Evolutionary conservation across 352 stramenopile species (phyloP), one percentile per base, ranked within the genome.

Genomic region (Pythium dissimile): DNA sequence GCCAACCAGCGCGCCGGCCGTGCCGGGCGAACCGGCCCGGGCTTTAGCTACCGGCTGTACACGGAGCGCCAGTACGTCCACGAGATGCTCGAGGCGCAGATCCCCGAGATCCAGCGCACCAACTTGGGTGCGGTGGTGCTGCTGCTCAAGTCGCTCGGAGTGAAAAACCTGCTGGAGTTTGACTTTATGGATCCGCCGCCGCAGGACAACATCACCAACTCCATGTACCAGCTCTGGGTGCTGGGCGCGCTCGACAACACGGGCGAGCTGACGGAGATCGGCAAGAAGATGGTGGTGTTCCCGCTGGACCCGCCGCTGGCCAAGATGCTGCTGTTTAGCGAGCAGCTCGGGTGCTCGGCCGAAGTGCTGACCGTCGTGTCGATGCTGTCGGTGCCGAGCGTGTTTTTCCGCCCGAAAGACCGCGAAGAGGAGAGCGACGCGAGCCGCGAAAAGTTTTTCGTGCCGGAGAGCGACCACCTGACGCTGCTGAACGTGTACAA

Each of bases 101-200:
- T 99, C 42, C 96, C 95, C 0, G 96, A 99, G 72, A 98, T 99
- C 59, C 97, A 99, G 72, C 82, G 97, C 53, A 99, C 97, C 5
- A 99, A 99, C 66, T 65, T 99, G 10, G 93, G 91, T 39, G 98
- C 98, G 58, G 96, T 99, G 12, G 89, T 99, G 48, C 72, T 99
- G 5, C 71, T 99, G 46, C 88, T 99, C 34, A 99, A 99, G 76
- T 98, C 95, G 16, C 80, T 99, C 38, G 96, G 96, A 10, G 92
- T 99, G 5, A 89, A 97, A 30, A 94, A 96, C 59, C 66, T 98
- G 26, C 77, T 99, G 5, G 89, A 98, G 54, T 99, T 99, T 69
- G 95, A 99, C 70, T 99, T 99, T 64, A 99, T 99, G 96, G 95
- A 99, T 61, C 96, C 96, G 38, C 97, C 97, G 13, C 97, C 97